These are phyloP conservation scores for Calonectria fujianensis DNA, from an alignment of 2,329 filamentous ascomycete species.

Conservation along the genomic window DNA sequence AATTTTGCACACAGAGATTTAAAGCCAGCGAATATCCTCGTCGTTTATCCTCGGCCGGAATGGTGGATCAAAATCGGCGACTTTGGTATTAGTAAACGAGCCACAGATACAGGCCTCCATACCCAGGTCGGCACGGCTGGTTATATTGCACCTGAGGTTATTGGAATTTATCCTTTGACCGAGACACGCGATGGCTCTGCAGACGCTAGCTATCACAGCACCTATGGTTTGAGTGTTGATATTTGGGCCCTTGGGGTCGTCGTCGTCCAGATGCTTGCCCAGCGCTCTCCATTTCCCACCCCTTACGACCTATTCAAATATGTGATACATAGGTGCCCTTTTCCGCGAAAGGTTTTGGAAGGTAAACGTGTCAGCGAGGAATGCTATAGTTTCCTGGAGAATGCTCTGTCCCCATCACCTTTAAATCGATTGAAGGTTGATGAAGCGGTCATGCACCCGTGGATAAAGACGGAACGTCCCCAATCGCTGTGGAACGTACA, in stretches of 20 bases:
- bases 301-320: neutral
- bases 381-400: neutral
- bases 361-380: neutral
- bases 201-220: neutral
- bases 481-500: no score
- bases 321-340: neutral
- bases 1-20: neutral
- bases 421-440: neutral
- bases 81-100: constrained; percentile 1
- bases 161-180: neutral
- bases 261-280: neutral
- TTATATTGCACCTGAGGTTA: neutral
- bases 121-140: neutral
- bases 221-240: neutral
- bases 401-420: neutral
- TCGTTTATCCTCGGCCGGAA: neutral
- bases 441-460: no score
- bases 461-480: no score
- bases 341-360: neutral
- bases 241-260: neutral
- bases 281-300: neutral
- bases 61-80: neutral
- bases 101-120: neutral
- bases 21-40: neutral
- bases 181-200: no score